These are phyloP conservation scores for Arachis stenosperma DNA, from an alignment of 306 rosid species.

Conservation along the genomic window DNA sequence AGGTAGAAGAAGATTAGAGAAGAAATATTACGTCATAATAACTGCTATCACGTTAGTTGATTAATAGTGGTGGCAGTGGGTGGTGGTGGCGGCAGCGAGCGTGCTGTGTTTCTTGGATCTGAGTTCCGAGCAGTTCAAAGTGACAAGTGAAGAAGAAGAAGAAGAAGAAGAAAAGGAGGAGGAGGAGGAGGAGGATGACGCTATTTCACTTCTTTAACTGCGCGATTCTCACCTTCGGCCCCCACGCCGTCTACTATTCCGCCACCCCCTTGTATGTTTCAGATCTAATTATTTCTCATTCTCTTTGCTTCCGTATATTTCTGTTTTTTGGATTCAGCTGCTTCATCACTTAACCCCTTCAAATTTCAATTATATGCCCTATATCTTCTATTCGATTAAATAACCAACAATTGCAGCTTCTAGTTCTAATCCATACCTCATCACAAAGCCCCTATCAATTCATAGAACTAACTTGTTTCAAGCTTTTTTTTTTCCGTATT, in stretches of 20 bases:
- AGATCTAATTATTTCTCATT: background rate
- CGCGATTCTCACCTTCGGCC: conserved; percentile 97
- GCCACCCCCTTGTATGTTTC: conserved; percentile 83
- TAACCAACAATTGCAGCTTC: background rate
- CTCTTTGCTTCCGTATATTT: too few species aligned
- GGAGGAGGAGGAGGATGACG: conserved; percentile 60
- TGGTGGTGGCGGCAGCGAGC: background rate
- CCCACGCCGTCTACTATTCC: conserved; percentile 97
- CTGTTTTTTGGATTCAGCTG: too few species aligned
- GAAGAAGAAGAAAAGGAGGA: background rate
- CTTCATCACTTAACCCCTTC: background rate
- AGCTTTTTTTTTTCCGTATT: background rate
- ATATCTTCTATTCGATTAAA: background rate
- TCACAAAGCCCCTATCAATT: background rate
- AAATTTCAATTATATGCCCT: background rate
- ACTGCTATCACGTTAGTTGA: background rate
- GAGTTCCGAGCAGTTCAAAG: background rate
- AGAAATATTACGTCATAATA: background rate
- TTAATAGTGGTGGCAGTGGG: background rate
- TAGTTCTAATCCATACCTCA: background rate
- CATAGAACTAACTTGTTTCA: background rate
- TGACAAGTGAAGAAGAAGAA: conserved; percentile 50
- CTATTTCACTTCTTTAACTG: conserved; percentile 98
- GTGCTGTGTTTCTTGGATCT: conserved; percentile 6
- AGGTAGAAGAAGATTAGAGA: background rate